Evolutionary conservation across 2,329 filamentous ascomycete species (phyloP).

Genomic region (Diplodia scrobiculata): DNA sequence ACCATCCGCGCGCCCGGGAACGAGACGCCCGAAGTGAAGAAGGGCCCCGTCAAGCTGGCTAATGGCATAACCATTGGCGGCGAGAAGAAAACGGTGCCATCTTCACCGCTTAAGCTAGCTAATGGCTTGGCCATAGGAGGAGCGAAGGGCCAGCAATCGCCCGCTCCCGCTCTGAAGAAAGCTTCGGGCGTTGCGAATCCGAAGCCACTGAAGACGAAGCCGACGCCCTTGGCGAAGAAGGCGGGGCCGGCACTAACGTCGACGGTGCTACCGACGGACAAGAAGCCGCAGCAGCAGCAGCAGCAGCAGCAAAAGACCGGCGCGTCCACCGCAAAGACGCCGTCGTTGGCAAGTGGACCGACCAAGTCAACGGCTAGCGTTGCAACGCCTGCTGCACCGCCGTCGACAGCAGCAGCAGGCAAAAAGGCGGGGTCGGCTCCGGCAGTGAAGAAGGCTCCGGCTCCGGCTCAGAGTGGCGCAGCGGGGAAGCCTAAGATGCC

Average conservation of each 20-base stretch:
- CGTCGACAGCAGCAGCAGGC: not conserved
- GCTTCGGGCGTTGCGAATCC: not conserved
- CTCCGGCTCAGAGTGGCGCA: not conserved
- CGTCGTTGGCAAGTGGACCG: slow-evolving; percentile 1
- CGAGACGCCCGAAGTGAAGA: slow-evolving; percentile 10
- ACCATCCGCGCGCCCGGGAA: slow-evolving; percentile 8
- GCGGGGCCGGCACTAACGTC: not conserved
- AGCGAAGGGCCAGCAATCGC: not conserved
- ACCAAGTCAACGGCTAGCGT: not conserved
- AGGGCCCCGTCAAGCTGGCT: slow-evolving; percentile 18
- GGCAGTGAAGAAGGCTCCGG: not conserved
- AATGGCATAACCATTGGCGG: slow-evolving; percentile 10
- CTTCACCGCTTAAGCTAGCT: slow-evolving; percentile 7
- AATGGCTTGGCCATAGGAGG: slow-evolving; percentile 1
- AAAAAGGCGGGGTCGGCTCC: not conserved
- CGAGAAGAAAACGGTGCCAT: not conserved
- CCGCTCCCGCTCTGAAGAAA: not conserved
- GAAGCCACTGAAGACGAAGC: slow-evolving; percentile 3
- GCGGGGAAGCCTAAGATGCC: slow-evolving; percentile 3
- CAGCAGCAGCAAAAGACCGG: not conserved
- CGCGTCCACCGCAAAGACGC: slow-evolving; percentile 4
- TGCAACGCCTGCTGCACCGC: slow-evolving; percentile 1
- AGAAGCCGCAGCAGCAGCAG: not conserved
- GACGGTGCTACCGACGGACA: slow-evolving; percentile 13
- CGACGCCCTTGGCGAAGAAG: not conserved